Conservation (phyloP, 352 stramenopile species). For the Elongisporangium anandrum region DNA sequence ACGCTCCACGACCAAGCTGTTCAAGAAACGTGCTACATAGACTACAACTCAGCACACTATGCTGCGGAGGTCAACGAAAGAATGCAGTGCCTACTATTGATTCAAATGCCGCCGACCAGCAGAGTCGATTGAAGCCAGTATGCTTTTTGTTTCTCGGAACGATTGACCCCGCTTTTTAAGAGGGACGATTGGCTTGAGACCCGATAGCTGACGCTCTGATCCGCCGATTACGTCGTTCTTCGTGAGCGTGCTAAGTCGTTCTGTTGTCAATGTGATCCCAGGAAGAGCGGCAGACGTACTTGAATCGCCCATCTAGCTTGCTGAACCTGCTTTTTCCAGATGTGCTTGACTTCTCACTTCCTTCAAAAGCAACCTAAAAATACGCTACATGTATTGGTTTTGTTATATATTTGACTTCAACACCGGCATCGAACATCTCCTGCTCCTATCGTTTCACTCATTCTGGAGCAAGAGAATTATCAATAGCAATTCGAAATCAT, state of each 20-base stretch:
- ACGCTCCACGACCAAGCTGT: conserved; percentile 69
- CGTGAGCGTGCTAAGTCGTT: background rate
- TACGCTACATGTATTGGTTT: background rate
- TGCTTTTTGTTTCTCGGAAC: conserved; percentile 60
- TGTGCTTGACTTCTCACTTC: background rate
- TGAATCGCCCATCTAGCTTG: background rate
- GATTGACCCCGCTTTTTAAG: conserved; percentile 61
- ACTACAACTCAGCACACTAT: background rate
- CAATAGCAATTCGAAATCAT: background rate
- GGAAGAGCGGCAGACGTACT: background rate
- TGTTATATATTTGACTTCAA: background rate
- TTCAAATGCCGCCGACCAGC: conserved; percentile 60
- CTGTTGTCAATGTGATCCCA: background rate
- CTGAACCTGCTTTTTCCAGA: background rate
- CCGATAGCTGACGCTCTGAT: conserved; percentile 34
- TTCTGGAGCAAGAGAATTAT: conserved; percentile 10
- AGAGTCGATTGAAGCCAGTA: conserved; percentile 42
- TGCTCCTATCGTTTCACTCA: conserved; percentile 6
- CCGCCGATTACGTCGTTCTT: conserved; percentile 1
- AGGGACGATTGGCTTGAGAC: conserved; percentile 51
- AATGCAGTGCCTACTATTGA: conserved; percentile 54
- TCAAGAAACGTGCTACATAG: conserved; percentile 57
- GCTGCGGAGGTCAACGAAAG: background rate
- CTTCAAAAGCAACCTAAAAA: background rate
- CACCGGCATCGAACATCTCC: background rate